phyloP scores from a whole-genome alignment of 352 stramenopile species.

The Phytophthora pinifolia region DNA sequence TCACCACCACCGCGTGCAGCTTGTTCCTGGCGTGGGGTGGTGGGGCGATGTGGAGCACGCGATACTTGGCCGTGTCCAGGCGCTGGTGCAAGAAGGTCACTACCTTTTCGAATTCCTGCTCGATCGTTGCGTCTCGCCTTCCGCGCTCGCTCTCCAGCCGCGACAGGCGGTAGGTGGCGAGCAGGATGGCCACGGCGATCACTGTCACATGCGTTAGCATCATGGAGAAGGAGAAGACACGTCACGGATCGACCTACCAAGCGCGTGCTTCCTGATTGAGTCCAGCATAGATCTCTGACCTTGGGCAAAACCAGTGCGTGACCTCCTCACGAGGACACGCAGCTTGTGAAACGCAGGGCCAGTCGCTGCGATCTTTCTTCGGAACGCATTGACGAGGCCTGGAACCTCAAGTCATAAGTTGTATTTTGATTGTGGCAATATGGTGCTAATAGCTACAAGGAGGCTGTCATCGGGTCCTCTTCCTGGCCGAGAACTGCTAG shows the following conservation, averaged over 20 bases:
- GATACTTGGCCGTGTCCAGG: slow-evolving; percentile 44
- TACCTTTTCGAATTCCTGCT: slow-evolving; percentile 61
- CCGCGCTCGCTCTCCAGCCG: slow-evolving; percentile 50
- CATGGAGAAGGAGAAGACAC: neutral
- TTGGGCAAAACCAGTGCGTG: slow-evolving; percentile 1
- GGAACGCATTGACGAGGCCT: no score
- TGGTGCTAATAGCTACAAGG: slow-evolving; percentile 21
- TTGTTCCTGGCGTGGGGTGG: slow-evolving; percentile 15
- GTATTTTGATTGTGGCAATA: slow-evolving; percentile 15
- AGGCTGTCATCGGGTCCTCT: neutral
- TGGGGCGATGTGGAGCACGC: slow-evolving; percentile 46
- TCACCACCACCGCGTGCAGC: slow-evolving; percentile 56
- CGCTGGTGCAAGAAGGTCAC: slow-evolving; percentile 42
- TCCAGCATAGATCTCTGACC: no score
- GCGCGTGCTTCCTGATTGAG: slow-evolving; percentile 38
- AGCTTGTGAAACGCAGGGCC: neutral
- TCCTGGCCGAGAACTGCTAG: neutral
- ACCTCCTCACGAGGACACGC: neutral
- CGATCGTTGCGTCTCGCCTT: slow-evolving; percentile 22
- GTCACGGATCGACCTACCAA: slow-evolving; percentile 21
- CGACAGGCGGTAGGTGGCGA: slow-evolving; percentile 62
- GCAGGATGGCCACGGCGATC: slow-evolving; percentile 54
- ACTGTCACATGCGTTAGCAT: slow-evolving; percentile 33
- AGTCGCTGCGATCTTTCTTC: no score
- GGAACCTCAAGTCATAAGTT: no score